Conservation (phyloP, 805 yeast species). For the Saccharomyces kudriavzevii region DNA sequence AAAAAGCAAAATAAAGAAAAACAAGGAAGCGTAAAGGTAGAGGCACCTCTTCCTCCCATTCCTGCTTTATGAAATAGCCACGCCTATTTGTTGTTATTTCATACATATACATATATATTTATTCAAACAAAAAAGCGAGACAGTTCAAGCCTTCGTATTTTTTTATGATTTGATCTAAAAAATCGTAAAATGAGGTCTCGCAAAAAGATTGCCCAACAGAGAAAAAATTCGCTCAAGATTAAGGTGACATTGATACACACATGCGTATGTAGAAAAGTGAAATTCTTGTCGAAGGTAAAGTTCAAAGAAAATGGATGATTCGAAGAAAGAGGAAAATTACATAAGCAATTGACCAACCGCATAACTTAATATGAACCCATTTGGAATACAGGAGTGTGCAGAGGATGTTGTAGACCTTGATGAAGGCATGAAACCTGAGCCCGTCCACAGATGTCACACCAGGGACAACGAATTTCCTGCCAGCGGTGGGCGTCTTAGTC, state of each 20-base stretch:
- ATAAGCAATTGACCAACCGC: slow-evolving; percentile 19
- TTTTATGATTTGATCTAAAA: background rate
- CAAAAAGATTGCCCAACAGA: no score
- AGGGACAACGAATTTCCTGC: slow-evolving; percentile 13
- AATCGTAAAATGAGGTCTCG: background rate
- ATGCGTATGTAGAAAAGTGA: background rate
- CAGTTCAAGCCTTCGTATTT: background rate
- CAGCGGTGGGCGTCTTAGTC: background rate
- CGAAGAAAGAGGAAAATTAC: slow-evolving; percentile 14
- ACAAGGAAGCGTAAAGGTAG: background rate
- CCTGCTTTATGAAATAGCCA: background rate
- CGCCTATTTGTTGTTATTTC: background rate
- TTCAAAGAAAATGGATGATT: slow-evolving; percentile 12
- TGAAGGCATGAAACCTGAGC: slow-evolving; percentile 17
- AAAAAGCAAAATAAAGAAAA: slow-evolving; percentile 31
- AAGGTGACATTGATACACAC: background rate
- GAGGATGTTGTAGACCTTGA: slow-evolving; percentile 14
- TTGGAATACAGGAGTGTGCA: slow-evolving; percentile 15
- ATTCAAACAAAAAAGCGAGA: background rate
- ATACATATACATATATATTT: background rate
- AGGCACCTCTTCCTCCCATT: background rate
- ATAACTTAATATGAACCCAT: slow-evolving; percentile 21
- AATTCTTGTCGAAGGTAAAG: background rate
- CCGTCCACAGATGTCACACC: slow-evolving; percentile 16
- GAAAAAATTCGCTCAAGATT: background rate